These are phyloP conservation scores for Pinus taeda DNA, from an alignment of 75 land plant species.

Conservation along the genomic window DNA sequence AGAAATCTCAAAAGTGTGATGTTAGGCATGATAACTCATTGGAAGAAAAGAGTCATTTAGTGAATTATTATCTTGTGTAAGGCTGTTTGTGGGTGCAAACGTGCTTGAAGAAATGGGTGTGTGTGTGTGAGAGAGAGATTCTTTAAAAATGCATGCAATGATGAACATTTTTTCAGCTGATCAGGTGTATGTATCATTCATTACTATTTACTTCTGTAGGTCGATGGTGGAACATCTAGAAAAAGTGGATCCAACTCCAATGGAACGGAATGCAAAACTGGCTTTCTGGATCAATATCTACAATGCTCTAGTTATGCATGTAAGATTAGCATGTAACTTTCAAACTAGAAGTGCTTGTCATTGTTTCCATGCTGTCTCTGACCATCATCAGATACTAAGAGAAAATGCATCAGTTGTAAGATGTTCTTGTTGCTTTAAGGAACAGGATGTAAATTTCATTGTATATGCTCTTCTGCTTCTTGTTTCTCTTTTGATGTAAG, in stretches of 20 bases:
- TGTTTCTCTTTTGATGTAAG: no score
- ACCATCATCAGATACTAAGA: not conserved
- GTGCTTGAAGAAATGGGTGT: not conserved
- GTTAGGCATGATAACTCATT: not conserved
- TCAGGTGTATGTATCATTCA: not conserved
- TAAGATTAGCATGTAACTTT: constrained; percentile 23
- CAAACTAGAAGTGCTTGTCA: not conserved
- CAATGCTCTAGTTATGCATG: constrained; percentile 93
- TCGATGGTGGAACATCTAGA: constrained; percentile 78
- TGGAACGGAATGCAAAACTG: constrained; percentile 65
- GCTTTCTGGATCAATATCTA: constrained; percentile 98
- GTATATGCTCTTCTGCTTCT: no score
- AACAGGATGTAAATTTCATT: not conserved
- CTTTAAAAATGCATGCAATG: not conserved
- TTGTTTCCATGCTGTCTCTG: not conserved
- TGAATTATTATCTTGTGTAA: not conserved
- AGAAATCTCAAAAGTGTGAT: not conserved
- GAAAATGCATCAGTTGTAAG: not conserved
- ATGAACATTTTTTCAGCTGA: not conserved
- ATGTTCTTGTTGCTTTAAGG: not conserved
- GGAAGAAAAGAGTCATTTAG: not conserved
- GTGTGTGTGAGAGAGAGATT: not conserved
- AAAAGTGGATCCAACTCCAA: constrained; percentile 57
- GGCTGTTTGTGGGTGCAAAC: not conserved
- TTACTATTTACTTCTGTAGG: constrained; percentile 27